Conservation (phyloP, 2,329 filamentous ascomycete genomes). For the Xylaria hypoxylon region DNA sequence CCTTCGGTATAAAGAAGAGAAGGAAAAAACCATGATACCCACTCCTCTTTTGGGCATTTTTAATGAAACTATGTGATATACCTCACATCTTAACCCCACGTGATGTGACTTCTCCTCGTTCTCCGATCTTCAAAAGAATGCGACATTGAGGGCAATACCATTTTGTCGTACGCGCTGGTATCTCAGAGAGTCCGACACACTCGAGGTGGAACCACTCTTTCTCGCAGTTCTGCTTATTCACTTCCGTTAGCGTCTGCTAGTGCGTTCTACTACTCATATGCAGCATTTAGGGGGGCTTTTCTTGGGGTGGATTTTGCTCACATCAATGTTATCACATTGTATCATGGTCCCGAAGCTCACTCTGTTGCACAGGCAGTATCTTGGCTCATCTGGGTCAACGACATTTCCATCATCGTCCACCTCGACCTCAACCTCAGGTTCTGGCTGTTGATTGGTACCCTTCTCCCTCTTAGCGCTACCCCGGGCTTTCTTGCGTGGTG, state of each 20-base stretch:
- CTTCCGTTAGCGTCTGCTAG: constrained; percentile 44
- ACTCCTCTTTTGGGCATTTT: neutral
- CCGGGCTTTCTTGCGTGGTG: constrained; percentile 73
- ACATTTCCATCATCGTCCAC: constrained; percentile 75
- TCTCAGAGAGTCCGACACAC: constrained; percentile 76
- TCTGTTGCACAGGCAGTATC: constrained; percentile 82
- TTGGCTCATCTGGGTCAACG: constrained; percentile 79
- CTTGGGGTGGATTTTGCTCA: constrained; percentile 58
- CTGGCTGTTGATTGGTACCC: constrained; percentile 54
- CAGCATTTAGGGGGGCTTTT: constrained; percentile 13
- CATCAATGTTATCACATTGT: constrained; percentile 81
- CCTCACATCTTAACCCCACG: constrained; percentile 62
- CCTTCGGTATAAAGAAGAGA: neutral
- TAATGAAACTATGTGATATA: neutral
- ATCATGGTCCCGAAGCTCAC: constrained; percentile 89
- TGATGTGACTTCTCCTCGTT: constrained; percentile 72
- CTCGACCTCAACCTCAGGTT: constrained; percentile 64
- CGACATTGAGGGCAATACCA: constrained; percentile 88
- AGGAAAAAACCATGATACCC: neutral
- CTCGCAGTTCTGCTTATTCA: constrained; percentile 69
- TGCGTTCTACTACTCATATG: constrained; percentile 24
- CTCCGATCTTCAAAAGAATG: constrained; percentile 70
- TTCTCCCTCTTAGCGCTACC: constrained; percentile 52
- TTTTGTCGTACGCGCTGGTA: constrained; percentile 78
- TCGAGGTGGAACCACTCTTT: constrained; percentile 88